Conservation (phyloP, 768 basidiomycete genomes). For the Russula dissimulans region DNA sequence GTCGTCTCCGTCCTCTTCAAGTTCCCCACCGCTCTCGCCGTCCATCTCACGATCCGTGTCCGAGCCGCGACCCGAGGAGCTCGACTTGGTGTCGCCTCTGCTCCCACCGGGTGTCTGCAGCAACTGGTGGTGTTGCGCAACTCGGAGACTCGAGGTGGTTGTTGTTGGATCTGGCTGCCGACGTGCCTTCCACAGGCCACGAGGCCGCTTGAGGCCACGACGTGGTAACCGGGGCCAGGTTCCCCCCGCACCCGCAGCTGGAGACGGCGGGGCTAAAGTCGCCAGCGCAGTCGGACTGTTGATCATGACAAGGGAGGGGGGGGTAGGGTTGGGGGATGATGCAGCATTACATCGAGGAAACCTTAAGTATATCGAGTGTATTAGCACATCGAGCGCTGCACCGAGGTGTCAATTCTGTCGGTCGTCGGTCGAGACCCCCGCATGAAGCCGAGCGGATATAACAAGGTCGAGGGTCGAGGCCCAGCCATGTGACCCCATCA, state of each 20-base stretch:
- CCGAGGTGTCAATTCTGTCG: too few relatives aligned
- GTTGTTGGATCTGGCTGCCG: conserved; percentile 4
- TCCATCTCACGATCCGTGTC: conserved; percentile 5
- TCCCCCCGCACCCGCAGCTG: background rate
- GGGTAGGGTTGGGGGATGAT: background rate
- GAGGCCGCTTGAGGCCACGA: conserved; percentile 11
- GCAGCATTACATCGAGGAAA: conserved; percentile 10
- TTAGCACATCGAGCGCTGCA: background rate
- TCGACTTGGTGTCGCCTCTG: background rate
- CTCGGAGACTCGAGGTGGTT: background rate
- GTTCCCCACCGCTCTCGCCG: conserved; percentile 1
- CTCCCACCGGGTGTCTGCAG: background rate
- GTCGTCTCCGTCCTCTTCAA: conserved; percentile 17
- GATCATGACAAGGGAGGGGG: background rate
- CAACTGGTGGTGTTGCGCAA: background rate
- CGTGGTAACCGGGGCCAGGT: conserved; percentile 10
- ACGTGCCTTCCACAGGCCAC: conserved; percentile 15
- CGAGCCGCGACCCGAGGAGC: conserved; percentile 1
- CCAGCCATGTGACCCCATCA: background rate
- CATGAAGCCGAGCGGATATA: conserved; percentile 12
- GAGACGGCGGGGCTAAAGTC: background rate
- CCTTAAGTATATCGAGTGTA: conserved; percentile 13
- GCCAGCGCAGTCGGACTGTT: conserved; percentile 3
- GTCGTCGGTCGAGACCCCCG: conserved; percentile 12
- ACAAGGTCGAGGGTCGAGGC: conserved; percentile 1